phyloP scores from a whole-genome alignment of 2,329 filamentous ascomycete genomes.

The Colletotrichum destructivum region DNA sequence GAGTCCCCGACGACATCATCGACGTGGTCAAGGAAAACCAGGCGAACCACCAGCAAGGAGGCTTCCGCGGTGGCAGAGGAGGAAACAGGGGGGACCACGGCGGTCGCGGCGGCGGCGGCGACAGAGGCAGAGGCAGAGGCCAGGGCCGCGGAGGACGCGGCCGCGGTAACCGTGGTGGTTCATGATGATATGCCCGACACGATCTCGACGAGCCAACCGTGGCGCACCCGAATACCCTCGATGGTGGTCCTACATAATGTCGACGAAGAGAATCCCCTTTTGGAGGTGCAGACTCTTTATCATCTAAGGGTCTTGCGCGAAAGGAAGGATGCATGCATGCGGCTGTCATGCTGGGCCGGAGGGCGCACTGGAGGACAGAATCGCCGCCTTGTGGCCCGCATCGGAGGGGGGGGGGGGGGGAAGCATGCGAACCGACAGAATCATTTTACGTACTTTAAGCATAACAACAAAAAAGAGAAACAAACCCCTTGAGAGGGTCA shows the following conservation, averaged over 20 bases:
- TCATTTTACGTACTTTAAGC: conserved; percentile 27
- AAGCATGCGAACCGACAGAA: conserved; percentile 18
- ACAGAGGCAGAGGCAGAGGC: conserved; percentile 69
- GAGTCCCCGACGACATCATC: conserved; percentile 96
- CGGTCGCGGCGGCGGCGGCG: conserved; percentile 69
- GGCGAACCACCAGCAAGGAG: conserved; percentile 75
- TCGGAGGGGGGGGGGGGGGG: neutral
- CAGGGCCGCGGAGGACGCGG: conserved; percentile 38
- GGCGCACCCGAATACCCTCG: neutral
- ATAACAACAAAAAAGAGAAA: conserved; percentile 13
- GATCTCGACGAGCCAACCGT: conserved; percentile 15
- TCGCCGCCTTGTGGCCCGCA: neutral
- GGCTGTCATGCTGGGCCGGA: neutral
- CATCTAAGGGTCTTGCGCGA: neutral
- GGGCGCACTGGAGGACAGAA: neutral
- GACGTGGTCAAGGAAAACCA: conserved; percentile 95
- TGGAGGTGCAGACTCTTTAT: neutral
- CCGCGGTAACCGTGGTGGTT: conserved; percentile 37
- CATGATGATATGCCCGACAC: conserved; percentile 16
- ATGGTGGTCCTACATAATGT: neutral
- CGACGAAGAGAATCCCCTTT: neutral
- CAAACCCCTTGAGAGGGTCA: neutral
- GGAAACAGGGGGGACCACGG: conserved; percentile 72
- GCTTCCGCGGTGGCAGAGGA: conserved; percentile 76
- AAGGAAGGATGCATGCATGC: conserved; percentile 4